Evolutionary conservation across 202 grass and related monocot genomes (phyloP), one percentile per base, ranked within the genome.

Genomic region (Schoenoplectus tabernaemontani): DNA sequence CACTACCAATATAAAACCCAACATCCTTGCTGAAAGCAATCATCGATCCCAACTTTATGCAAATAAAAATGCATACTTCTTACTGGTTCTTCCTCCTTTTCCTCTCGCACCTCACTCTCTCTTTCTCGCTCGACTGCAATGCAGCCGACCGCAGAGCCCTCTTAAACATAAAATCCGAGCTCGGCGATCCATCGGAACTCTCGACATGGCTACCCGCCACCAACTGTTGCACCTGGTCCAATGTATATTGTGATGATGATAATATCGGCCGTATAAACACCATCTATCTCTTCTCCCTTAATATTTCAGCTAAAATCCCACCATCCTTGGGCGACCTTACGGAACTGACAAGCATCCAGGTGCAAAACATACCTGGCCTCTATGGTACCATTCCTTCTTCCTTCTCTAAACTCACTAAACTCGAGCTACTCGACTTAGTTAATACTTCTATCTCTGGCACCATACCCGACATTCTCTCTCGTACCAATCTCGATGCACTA

Each of bases 151-250:
- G 79, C 12, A 81, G 43, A 47, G 86, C 87, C n/a, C 82, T 94
- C 74, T 78, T 91, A 16, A 85, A 54, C 1, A 70, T 91, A 59
- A 91, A 94, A 82, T 70, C 86, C 22, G 51, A 89, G 59, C 83
- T 91, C 20, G 83, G 87, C 36, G 84, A 79, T 85, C 91, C 89
- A 1, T 9, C 20, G 9, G 85, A 85, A 41, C 77, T 93, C 37
- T 87, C 80, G 13, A 74, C 91, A 67, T 94, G 89, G 92, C 42
- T 61, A 0, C 2, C 83, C 0, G 16, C 77, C 1, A 78, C 80
- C 6, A 81, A 91, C 77, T 86, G 81, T 84, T 94, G 92, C 87
- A 6, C 9, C 64, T 94, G 92, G 92, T 84, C 86, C 41, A 83
- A 89, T 85, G 37, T 91, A 12, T 83, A 81, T 5, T 94, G 92